Base-by-base conservation (phyloP, 2,329 filamentous ascomycete species). In the Trichoderma hamatum region DNA sequence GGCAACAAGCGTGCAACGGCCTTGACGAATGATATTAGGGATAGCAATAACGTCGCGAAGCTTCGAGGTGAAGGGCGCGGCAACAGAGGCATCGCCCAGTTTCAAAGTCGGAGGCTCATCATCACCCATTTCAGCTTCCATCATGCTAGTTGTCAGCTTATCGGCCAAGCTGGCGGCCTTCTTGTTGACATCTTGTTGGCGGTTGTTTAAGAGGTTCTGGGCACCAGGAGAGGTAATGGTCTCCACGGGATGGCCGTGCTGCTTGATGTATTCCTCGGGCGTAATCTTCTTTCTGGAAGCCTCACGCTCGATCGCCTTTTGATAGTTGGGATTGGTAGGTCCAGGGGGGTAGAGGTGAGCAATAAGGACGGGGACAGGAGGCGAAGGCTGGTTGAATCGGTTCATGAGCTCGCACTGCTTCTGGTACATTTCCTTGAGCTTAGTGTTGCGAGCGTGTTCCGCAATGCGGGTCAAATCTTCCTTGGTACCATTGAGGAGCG, bases 381-480 rank as follows among this genome's bases (percentile, higher is more conserved):
- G 96, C 1, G 89, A 80, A 16, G 94, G 93, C 80, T 97, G 94
- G 79, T 97, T 97, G 86, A 98, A 99, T 72, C 95, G 89, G 77
- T 91, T 88, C 93, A 99, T 97, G 79, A 99, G 86, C 58, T 90
- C 84, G 68, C 92, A 87, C 80, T 99, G 96, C 85, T 99, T 98
- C 83, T 98, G 93, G 79, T 99, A 99, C 72, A 99, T 88, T 73
- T 97, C 94, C 86, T 97, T 98, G 92, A 99, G 96, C 85, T 94
- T 97, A 51, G 91, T 97, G 80, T 94, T 97, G 74, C 96, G 91
- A 76, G 92, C 90, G 80, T 99, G 94, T 77, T 98, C 96, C 30
- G 92, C 91, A 75, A 99, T 99, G 78, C 91, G 94, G 68, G 90
- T 90, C 66, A 99, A 86, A 78, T 98, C 96, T 26, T 98, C 92